A percentile compares a stretch with the other conserved stretches of the same genome.
These are phyloP conservation scores for Thalassiosira allenii DNA, from an alignment of 352 stramenopile genomes.

Conservation along the genomic window DNA sequence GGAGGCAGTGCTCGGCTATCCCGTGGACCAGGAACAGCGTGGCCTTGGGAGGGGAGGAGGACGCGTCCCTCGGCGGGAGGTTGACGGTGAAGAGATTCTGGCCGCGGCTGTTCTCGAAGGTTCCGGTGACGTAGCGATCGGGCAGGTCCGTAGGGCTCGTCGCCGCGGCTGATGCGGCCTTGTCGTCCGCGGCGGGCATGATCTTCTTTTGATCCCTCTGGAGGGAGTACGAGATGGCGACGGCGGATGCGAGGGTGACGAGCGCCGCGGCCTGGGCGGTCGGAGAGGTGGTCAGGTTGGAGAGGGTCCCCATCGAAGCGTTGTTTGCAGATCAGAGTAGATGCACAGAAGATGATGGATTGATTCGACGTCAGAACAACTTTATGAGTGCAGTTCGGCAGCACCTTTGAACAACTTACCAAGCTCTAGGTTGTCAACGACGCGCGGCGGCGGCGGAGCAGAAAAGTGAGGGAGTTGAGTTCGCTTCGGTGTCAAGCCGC, in stretches of 20 bases:
- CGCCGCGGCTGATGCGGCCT: not conserved
- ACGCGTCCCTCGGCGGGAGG: slow-evolving; percentile 31
- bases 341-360: too few relatives aligned
- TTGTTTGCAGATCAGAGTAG: too few relatives aligned
- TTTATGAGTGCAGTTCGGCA: too few relatives aligned
- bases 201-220: slow-evolving; percentile 12
- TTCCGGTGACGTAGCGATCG: slow-evolving; percentile 5
- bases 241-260: slow-evolving; percentile 6
- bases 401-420: too few relatives aligned
- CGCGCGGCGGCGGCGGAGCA: not conserved
- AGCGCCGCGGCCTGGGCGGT: slow-evolving; percentile 5
- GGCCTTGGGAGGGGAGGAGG: slow-evolving; percentile 33
- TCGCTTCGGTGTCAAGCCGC: too few relatives aligned
- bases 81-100: slow-evolving; percentile 52
- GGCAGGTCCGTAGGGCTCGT: slow-evolving; percentile 18
- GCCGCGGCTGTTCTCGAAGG: slow-evolving; percentile 41
- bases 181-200: slow-evolving; percentile 30
- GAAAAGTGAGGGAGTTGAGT: too few relatives aligned
- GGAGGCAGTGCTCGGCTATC: slow-evolving; percentile 56
- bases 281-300: slow-evolving; percentile 10
- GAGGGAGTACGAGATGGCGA: slow-evolving; percentile 11
- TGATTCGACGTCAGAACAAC: too few relatives aligned
- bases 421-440: not conserved
- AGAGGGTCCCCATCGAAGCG: not conserved
- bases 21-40: slow-evolving; percentile 61